A percentile compares a stretch with the other conserved stretches of the same genome.
Evolutionary conservation across 768 basidiomycete genomes (phyloP).

Genomic region (Tylopilus vinaceipallidus): DNA sequence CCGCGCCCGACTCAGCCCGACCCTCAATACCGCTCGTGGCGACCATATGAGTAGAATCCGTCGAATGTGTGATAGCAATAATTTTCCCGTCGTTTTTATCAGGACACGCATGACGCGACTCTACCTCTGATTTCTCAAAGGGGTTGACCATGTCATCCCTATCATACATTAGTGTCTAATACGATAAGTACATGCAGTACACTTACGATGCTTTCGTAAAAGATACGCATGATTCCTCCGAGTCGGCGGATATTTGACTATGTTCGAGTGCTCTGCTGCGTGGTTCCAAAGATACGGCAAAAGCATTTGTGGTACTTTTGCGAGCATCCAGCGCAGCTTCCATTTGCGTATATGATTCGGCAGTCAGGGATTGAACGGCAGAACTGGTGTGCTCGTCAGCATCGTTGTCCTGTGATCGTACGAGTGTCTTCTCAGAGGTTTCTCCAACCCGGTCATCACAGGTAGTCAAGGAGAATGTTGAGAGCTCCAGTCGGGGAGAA

Average conservation of each 20-base stretch:
- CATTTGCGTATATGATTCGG: background rate
- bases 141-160: background rate
- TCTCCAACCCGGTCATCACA: background rate
- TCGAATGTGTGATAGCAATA: background rate
- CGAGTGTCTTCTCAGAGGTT: background rate
- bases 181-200: background rate
- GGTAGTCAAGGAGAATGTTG: background rate
- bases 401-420: background rate
- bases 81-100: background rate
- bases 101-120: background rate
- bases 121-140: background rate
- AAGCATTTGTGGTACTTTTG: background rate
- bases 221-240: background rate
- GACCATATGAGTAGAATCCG: too few relatives aligned
- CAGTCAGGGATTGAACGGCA: background rate
- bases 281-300: background rate
- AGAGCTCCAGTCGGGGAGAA: background rate
- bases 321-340: background rate
- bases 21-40: background rate
- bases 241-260: background rate
- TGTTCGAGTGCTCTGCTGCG: background rate
- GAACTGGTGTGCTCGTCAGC: background rate
- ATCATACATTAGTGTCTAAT: background rate
- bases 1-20: background rate
- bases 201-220: slow-evolving; percentile 2